Percentiles rank a stretch among this genome's conserved stretches.
Evolutionary conservation across 495 filamentous ascomycete genomes (phyloP).

Genomic region (Podospora didyma): DNA sequence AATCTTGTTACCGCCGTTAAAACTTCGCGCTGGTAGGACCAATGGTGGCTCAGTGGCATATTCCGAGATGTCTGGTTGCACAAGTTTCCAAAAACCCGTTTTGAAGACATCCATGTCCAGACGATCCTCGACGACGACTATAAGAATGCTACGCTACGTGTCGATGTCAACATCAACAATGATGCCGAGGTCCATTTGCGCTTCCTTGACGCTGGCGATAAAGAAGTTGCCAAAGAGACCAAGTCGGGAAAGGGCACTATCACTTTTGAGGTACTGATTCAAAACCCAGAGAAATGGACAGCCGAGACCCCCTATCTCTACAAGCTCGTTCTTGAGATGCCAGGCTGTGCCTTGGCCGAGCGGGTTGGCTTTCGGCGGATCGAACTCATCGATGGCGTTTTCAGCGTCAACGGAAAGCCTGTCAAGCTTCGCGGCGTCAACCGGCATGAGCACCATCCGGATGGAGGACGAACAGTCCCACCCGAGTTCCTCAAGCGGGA

Average conservation of each 20-base stretch:
- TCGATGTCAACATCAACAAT: conserved; percentile 41
- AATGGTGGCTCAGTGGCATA: conserved; percentile 61
- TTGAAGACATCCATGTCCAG: conserved; percentile 57
- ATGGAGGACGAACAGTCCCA: conserved; percentile 58
- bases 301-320: conserved; percentile 66
- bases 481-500: conserved; percentile 52
- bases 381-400: conserved; percentile 53
- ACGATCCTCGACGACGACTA: conserved; percentile 56
- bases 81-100: conserved; percentile 52
- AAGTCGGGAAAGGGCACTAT: conserved; percentile 10
- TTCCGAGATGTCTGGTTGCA: conserved; percentile 67
- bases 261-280: conserved; percentile 30
- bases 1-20: neutral
- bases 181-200: conserved; percentile 24
- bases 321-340: conserved; percentile 38
- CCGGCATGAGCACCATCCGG: conserved; percentile 62
- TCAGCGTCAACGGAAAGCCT: conserved; percentile 57
- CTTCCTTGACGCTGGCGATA: conserved; percentile 31
- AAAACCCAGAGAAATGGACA: conserved; percentile 59
- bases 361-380: conserved; percentile 58
- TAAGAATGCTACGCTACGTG: conserved; percentile 47
- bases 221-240: conserved; percentile 18
- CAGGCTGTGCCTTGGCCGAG: conserved; percentile 42
- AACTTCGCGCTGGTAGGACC: conserved; percentile 28
- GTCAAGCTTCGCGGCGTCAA: conserved; percentile 64